Conservation (phyloP, 345 rosid genomes). For the Citrus australasica region DNA sequence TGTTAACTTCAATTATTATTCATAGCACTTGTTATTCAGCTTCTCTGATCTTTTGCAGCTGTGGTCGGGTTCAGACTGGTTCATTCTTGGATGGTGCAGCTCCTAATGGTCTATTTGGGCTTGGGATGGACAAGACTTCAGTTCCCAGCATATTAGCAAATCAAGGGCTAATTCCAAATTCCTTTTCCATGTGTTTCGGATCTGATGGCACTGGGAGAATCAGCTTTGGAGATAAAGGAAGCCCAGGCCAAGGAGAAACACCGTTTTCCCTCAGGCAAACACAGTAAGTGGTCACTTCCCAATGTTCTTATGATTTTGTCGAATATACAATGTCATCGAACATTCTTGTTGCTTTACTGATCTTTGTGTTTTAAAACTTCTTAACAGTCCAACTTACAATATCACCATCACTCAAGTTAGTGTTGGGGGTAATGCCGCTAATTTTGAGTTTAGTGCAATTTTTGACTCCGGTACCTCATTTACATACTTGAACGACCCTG, state of each 20-base stretch:
- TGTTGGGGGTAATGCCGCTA: conserved; percentile 50
- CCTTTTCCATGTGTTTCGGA: conserved; percentile 96
- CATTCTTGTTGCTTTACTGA: conserved; percentile 12
- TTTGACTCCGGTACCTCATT: conserved; percentile 96
- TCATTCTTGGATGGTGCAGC: conserved; percentile 84
- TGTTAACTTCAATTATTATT: background rate
- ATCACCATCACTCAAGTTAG: conserved; percentile 57
- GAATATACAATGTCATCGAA: background rate
- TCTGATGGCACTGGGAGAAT: conserved; percentile 74
- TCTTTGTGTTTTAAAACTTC: background rate
- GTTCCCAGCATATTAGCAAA: conserved; percentile 89
- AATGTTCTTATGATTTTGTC: background rate
- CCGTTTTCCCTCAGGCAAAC: conserved; percentile 62
- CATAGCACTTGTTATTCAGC: background rate
- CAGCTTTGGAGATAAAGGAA: conserved; percentile 89
- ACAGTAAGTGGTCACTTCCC: conserved; percentile 47
- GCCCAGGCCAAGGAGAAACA: conserved; percentile 71
- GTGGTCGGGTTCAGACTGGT: conserved; percentile 87
- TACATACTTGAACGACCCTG: conserved; percentile 76
- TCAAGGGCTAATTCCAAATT: conserved; percentile 58
- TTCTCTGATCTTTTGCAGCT: conserved; percentile 45
- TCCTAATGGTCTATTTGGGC: conserved; percentile 95
- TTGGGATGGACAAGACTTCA: conserved; percentile 72
- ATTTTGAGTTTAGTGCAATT: conserved; percentile 67
- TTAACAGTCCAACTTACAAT: conserved; percentile 79